A percentile compares a stretch with the other conserved stretches of the same genome.
These are phyloP conservation scores for Gastrodia elata DNA, from an alignment of 106 monocot genomes.

Conservation along the genomic window DNA sequence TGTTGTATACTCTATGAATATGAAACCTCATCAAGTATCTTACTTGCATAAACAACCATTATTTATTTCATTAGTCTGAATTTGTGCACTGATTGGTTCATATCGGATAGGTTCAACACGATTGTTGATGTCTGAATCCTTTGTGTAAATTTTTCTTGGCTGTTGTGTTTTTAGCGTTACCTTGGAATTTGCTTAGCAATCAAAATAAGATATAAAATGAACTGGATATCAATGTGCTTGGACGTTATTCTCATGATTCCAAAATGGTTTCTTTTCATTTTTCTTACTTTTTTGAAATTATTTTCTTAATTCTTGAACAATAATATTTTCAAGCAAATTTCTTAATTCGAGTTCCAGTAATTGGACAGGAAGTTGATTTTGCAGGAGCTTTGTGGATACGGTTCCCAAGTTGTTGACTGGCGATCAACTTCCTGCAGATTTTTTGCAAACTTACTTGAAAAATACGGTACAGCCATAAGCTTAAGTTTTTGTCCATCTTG, in stretches of 20 bases:
- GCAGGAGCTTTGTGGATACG: conserved; percentile 70
- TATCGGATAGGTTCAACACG: no score
- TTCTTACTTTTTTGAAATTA: background rate
- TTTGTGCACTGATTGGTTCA: no score
- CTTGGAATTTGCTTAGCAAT: no score
- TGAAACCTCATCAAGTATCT: no score
- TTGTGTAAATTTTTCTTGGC: no score
- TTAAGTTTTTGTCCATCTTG: background rate
- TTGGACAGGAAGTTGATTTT: background rate
- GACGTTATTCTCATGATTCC: background rate
- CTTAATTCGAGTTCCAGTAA: background rate
- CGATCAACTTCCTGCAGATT: conserved; percentile 26
- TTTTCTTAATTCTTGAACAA: background rate
- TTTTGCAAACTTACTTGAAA: conserved; percentile 24
- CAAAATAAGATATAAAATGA: background rate
- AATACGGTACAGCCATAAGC: conserved; percentile 35
- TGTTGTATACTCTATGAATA: no score
- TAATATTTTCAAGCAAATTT: background rate
- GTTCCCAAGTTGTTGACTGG: conserved; percentile 66
- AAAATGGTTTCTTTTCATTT: background rate
- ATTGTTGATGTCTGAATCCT: no score
- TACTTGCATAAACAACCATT: no score
- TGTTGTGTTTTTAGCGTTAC: no score
- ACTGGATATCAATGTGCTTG: background rate
- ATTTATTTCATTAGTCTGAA: no score